Evolutionary conservation across 805 yeast species (phyloP), one percentile per base, ranked within the genome.

Genomic region (Suhomyces faveliae): DNA sequence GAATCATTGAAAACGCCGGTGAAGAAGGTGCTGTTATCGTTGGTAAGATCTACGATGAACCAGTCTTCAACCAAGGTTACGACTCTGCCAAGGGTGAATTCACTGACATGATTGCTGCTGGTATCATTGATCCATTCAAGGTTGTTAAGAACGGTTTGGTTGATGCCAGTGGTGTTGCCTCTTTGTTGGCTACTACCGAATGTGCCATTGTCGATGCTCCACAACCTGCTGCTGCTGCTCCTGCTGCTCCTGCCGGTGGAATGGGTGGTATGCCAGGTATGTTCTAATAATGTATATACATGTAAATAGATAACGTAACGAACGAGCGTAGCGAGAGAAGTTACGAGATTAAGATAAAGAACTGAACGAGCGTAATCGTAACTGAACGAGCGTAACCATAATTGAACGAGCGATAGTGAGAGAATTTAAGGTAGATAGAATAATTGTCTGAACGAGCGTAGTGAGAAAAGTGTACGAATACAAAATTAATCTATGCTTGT

Each of bases 121-220:
- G 99, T 79, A 92, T 94, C 74, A 89, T 92, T 62, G 99, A 94
- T 73, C 99, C 99, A 59, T 89, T 92, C 82, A 92, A 90, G 81
- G 98, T 92, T 58, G 97, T 94, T 51, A 89, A 94, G 78, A 84
- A 89, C 62, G 97, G 98, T 53, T 78, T 94, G 63, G 89, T 89
- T 48, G 98, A 94, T 64, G 98, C 99, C 52, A 81, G 96, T 43
- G 96, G 98, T 77, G 97, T 94, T 54, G 98, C 99, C 42, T 89
- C 97, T 24, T 78, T 94, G 68, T 80, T 94, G 69, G 97, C 98
- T 55, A 92, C 98, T 50, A 92, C 99, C 55, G 99, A 94, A 77
- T 95, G 97, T 70, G 97, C 97, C 54, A 89, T 94, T 63, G 96
- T 90, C 51, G 97, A 87, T 60, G 96, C 95, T 55, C 96, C 97